A percentile compares a stretch with the other conserved stretches of the same genome.
Evolutionary conservation across 148 eudicot genomes (phyloP).

Genomic region (Vaccinium corymbosum): DNA sequence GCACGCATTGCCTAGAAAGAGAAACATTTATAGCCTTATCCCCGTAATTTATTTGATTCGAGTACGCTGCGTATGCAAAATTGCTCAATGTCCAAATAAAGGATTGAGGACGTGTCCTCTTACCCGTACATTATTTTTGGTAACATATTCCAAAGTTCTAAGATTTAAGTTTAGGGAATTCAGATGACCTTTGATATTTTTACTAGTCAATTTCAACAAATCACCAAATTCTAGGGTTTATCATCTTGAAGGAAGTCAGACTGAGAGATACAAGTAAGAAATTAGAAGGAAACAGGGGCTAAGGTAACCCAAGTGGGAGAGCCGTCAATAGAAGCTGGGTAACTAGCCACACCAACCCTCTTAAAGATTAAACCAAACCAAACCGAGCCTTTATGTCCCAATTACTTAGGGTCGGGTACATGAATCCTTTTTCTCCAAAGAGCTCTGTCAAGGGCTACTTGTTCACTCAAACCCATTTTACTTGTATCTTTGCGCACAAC

Average conservation of each 20-base stretch:
- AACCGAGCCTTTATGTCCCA: too few relatives aligned
- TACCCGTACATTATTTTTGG: background rate
- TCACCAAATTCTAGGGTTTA: background rate
- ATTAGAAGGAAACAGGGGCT: too few relatives aligned
- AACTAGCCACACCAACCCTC: too few relatives aligned
- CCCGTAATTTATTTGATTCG: background rate
- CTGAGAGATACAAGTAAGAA: background rate
- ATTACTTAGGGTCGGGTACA: too few relatives aligned
- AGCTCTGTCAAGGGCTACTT: too few relatives aligned
- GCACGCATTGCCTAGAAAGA: background rate
- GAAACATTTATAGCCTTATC: background rate
- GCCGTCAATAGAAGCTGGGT: too few relatives aligned
- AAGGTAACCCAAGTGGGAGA: too few relatives aligned
- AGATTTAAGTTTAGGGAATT: background rate
- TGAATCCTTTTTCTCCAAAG: too few relatives aligned
- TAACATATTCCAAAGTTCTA: background rate
- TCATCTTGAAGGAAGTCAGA: background rate
- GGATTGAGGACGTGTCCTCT: background rate
- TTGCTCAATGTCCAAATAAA: background rate
- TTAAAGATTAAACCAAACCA: too few relatives aligned
- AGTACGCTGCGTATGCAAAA: background rate
- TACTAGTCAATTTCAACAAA: background rate
- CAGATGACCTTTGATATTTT: background rate
- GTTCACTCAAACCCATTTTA: too few relatives aligned
- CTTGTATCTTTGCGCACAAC: too few relatives aligned